phyloP scores from a whole-genome alignment of 108 stramenopile genomes.

The Epipyxis sp. region DNA sequence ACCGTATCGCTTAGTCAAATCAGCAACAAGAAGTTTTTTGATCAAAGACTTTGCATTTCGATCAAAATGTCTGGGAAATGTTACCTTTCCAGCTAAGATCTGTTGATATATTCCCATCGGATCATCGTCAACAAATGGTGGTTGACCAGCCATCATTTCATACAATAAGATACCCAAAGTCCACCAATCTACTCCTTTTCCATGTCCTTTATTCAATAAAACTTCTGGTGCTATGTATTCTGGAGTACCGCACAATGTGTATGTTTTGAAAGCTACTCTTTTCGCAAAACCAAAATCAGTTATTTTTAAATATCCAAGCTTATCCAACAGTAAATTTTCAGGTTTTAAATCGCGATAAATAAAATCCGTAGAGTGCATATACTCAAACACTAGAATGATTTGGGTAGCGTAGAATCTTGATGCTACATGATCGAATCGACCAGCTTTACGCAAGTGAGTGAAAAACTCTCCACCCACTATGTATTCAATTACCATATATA shows the following conservation, averaged over 20 bases:
- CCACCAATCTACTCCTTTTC: conserved; percentile 90
- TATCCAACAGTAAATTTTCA: conserved; percentile 62
- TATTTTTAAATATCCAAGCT: conserved; percentile 71
- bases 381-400: conserved; percentile 77
- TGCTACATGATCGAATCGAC: conserved; percentile 49
- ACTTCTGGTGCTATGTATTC: conserved; percentile 88
- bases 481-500: conserved; percentile 66
- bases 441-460: conserved; percentile 60
- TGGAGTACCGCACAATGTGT: conserved; percentile 92
- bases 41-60: conserved; percentile 67
- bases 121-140: conserved; percentile 76
- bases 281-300: conserved; percentile 86
- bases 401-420: conserved; percentile 58
- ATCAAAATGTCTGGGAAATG: conserved; percentile 68
- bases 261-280: conserved; percentile 60
- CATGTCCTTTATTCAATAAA: conserved; percentile 80
- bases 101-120: conserved; percentile 73
- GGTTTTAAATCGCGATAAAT: conserved; percentile 91
- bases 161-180: conserved; percentile 74
- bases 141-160: conserved; percentile 81
- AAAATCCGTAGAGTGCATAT: conserved; percentile 75
- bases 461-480: conserved; percentile 67
- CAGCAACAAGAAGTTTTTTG: conserved; percentile 69
- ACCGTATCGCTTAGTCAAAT: conserved; percentile 71
- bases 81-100: conserved; percentile 67